phyloP scores from a whole-genome alignment of 805 yeast species.

The Cyberlindnera bimundalis region DNA sequence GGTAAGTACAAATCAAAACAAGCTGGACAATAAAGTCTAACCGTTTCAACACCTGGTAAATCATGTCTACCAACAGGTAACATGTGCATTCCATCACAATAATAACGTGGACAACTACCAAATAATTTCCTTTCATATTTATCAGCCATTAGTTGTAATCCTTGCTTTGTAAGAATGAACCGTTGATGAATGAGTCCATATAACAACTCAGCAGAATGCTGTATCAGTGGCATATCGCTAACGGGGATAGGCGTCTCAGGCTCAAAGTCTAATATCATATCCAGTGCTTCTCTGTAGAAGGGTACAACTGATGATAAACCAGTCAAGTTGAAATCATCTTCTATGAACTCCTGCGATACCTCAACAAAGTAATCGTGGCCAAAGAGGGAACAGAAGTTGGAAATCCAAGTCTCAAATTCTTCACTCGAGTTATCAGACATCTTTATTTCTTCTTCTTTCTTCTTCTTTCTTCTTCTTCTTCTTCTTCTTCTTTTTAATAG shows the following conservation, averaged over 20 bases:
- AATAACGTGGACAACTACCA: conserved; percentile 87
- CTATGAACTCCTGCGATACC: conserved; percentile 88
- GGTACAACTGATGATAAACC: conserved; percentile 86
- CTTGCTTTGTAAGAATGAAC: conserved; percentile 83
- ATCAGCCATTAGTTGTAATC: conserved; percentile 87
- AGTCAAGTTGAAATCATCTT: conserved; percentile 94
- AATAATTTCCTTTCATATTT: conserved; percentile 87
- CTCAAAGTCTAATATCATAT: conserved; percentile 81
- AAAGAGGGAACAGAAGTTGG: conserved; percentile 49
- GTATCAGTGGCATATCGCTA: conserved; percentile 71
- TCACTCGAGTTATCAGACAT: conserved; percentile 32
- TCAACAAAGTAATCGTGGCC: conserved; percentile 87
- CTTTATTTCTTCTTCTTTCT: no score
- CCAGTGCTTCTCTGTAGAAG: conserved; percentile 86
- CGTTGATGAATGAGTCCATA: conserved; percentile 95
- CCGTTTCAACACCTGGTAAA: conserved; percentile 87
- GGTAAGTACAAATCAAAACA: conserved; percentile 92
- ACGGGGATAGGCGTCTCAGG: conserved; percentile 49
- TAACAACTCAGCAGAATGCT: conserved; percentile 86
- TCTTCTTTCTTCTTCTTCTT: no score
- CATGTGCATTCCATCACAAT: conserved; percentile 85
- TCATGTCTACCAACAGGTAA: conserved; percentile 92
- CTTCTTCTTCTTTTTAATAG: background rate
- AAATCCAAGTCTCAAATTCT: conserved; percentile 53
- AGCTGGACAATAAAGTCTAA: conserved; percentile 89